A percentile compares a stretch with the other conserved stretches of the same genome.
Conservation (phyloP, 148 eudicot genomes). For the Cornus suecica region DNA sequence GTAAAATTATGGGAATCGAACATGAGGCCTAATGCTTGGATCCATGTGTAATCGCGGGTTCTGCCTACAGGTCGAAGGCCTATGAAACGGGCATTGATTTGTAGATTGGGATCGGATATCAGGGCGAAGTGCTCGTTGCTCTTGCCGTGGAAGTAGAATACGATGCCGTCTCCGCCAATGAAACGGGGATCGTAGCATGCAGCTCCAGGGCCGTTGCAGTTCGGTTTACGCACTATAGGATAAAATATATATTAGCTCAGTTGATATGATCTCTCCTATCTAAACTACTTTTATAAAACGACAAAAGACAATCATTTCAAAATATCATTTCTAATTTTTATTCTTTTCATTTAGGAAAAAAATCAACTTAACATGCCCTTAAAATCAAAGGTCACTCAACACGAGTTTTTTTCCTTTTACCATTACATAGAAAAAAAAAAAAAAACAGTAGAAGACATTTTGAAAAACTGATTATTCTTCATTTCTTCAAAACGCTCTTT, state of each 20-base stretch:
- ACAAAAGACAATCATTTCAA: too few relatives aligned
- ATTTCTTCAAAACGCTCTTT: too few relatives aligned
- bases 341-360: too few relatives aligned
- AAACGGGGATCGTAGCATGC: slow-evolving; percentile 27
- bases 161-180: slow-evolving; percentile 24
- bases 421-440: too few relatives aligned
- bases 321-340: too few relatives aligned
- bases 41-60: slow-evolving; percentile 25
- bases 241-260: not conserved
- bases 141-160: slow-evolving; percentile 28
- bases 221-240: slow-evolving; percentile 17
- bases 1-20: slow-evolving; percentile 25
- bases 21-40: slow-evolving; percentile 25
- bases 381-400: too few relatives aligned
- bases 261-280: too few relatives aligned
- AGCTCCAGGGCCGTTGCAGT: slow-evolving; percentile 21
- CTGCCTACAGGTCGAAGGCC: slow-evolving; percentile 20
- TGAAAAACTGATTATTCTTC: too few relatives aligned
- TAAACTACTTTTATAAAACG: too few relatives aligned
- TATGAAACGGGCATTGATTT: slow-evolving; percentile 26
- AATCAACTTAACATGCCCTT: too few relatives aligned
- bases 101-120: slow-evolving; percentile 18
- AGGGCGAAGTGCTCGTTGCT: slow-evolving; percentile 23
- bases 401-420: too few relatives aligned
- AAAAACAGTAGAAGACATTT: too few relatives aligned